phyloP scores from a whole-genome alignment of 495 filamentous ascomycete genomes.

The Penicillium desertorum region DNA sequence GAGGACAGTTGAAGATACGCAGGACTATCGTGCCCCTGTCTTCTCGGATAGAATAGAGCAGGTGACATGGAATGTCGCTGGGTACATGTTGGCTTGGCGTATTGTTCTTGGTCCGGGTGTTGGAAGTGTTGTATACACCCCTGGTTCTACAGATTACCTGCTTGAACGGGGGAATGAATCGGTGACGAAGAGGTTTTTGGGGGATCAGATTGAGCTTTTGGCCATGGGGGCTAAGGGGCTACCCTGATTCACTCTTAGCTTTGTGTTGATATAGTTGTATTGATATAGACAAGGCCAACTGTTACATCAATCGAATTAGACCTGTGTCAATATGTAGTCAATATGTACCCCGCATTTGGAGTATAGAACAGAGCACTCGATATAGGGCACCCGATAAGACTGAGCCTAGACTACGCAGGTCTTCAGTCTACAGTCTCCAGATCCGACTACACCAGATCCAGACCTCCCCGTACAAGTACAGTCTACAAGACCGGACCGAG shows the following conservation, averaged over 20 bases:
- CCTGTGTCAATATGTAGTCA: background rate
- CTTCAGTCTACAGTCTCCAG: constrained; percentile 1
- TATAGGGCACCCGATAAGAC: background rate
- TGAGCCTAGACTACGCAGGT: constrained; percentile 5
- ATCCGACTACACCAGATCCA: constrained; percentile 3
- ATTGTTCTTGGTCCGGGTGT: background rate
- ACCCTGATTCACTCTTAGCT: background rate
- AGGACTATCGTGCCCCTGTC: background rate
- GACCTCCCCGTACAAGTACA: background rate
- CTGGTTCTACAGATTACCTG: background rate
- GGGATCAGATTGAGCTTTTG: background rate
- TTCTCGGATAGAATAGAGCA: background rate
- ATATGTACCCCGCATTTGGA: background rate
- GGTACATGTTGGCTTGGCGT: background rate
- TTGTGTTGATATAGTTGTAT: background rate
- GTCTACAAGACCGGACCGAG: constrained; percentile 4
- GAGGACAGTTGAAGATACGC: background rate
- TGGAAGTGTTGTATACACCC: background rate
- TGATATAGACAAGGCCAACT: background rate
- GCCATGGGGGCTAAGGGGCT: background rate
- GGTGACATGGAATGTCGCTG: background rate
- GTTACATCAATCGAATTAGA: background rate
- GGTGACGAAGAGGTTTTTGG: background rate
- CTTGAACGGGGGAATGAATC: background rate
- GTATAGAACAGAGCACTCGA: background rate